phyloP scores from a whole-genome alignment of 2,329 filamentous ascomycete genomes.

The Neodidymelliopsis sp. region DNA sequence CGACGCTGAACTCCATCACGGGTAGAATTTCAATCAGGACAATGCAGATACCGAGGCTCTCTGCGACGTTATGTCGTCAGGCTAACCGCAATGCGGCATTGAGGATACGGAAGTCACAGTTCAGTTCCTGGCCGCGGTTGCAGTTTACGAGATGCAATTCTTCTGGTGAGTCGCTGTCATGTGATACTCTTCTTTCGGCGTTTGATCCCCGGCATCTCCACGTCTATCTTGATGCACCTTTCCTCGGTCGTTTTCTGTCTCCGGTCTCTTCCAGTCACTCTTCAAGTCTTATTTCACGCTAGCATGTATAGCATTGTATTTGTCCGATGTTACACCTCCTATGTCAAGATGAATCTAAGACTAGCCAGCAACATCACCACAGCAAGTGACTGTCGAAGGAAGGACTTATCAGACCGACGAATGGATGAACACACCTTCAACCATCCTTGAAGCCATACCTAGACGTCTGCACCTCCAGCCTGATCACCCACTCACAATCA shows the following conservation, averaged over 20 bases:
- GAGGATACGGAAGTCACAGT: conserved; percentile 14
- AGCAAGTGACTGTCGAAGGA: conserved; percentile 66
- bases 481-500: conserved; percentile 90
- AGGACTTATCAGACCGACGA: conserved; percentile 71
- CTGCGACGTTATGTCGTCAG: conserved; percentile 34
- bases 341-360: conserved; percentile 8
- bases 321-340: too few relatives aligned
- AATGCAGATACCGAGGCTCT: conserved; percentile 36
- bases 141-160: conserved; percentile 37
- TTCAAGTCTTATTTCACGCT: too few relatives aligned
- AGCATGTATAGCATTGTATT: too few relatives aligned
- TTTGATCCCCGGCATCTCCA: not conserved
- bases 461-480: conserved; percentile 87
- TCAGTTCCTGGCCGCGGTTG: conserved; percentile 23
- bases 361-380: conserved; percentile 23
- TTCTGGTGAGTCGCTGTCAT: conserved; percentile 45
- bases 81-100: conserved; percentile 11
- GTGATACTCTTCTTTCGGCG: conserved; percentile 31
- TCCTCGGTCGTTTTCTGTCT: conserved; percentile 14
- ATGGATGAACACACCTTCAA: conserved; percentile 84
- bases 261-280: conserved; percentile 3
- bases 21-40: conserved; percentile 15
- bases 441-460: conserved; percentile 76
- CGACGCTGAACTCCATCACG: conserved; percentile 20
- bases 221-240: not conserved